Percentiles rank a stretch among this genome's conserved stretches.
Evolutionary conservation across 768 basidiomycete species (phyloP).

Genomic region (Amanita phalloides): DNA sequence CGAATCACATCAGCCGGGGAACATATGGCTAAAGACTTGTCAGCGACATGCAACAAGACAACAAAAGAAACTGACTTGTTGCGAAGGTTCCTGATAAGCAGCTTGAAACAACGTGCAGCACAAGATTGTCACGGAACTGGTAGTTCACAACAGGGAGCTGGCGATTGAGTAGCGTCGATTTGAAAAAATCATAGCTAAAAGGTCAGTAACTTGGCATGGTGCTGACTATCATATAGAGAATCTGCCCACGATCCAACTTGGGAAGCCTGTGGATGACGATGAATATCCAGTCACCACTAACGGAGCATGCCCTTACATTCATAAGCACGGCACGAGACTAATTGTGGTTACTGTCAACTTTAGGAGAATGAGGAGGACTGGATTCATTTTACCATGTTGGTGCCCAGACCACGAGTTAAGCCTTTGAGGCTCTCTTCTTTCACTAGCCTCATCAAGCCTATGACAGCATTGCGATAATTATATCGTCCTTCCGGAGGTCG

Average conservation of each 20-base stretch:
- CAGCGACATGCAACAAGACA: constrained; percentile 4
- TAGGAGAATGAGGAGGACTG: neutral
- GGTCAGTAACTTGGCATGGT: neutral
- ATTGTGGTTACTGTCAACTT: constrained; percentile 5
- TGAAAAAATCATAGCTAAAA: constrained; percentile 72
- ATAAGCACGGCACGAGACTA: constrained; percentile 52
- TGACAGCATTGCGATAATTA: constrained; percentile 70
- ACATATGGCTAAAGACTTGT: constrained; percentile 45
- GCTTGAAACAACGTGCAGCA: constrained; percentile 60
- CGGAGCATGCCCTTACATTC: constrained; percentile 42
- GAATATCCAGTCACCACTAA: constrained; percentile 7
- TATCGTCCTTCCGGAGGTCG: constrained; percentile 67
- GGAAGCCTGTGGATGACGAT: constrained; percentile 38
- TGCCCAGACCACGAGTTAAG: constrained; percentile 62
- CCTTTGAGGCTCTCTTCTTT: constrained; percentile 62
- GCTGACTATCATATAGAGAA: neutral
- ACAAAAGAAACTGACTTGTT: constrained; percentile 38
- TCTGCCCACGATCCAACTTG: constrained; percentile 74
- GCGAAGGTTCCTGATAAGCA: constrained; percentile 64
- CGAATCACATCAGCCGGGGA: constrained; percentile 71
- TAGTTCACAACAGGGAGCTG: constrained; percentile 46
- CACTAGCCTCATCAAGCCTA: constrained; percentile 56
- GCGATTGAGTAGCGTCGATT: constrained; percentile 39
- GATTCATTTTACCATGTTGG: constrained; percentile 51
- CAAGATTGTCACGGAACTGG: constrained; percentile 53